Conservation (phyloP, 176 grass and related monocot species). For the Sorghum bicolor region DNA sequence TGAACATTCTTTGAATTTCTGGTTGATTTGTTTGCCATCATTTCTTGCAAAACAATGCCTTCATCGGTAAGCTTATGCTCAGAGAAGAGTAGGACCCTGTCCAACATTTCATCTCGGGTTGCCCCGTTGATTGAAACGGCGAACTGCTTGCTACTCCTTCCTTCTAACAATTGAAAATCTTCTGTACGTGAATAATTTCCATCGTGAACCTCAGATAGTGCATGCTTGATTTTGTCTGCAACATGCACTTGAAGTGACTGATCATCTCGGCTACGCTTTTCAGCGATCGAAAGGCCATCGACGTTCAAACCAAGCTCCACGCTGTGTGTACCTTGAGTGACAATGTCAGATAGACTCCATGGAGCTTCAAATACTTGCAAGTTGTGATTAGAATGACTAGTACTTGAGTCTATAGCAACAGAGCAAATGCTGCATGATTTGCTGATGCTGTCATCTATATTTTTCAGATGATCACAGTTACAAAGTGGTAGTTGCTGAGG, state of each 20-base stretch:
- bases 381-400: neutral
- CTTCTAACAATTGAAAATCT: constrained; percentile 44
- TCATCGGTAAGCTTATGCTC: constrained; percentile 22
- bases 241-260: neutral
- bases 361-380: constrained; percentile 16
- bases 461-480: constrained; percentile 8
- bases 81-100: constrained; percentile 43
- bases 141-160: constrained; percentile 47
- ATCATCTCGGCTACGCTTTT: neutral
- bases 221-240: neutral
- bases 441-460: constrained; percentile 3
- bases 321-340: neutral
- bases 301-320: constrained; percentile 11
- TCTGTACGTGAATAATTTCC: neutral
- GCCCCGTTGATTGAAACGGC: constrained; percentile 28
- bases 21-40: neutral
- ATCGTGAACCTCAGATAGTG: constrained; percentile 18
- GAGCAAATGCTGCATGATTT: constrained; percentile 35
- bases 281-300: constrained; percentile 3
- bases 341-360: constrained; percentile 27
- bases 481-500: constrained; percentile 1
- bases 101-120: constrained; percentile 38
- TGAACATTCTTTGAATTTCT: neutral
- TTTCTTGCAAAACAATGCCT: constrained; percentile 4
- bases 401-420: constrained; percentile 8